Conservation (phyloP, 148 eudicot species). For the Chenopodium quinoa region DNA sequence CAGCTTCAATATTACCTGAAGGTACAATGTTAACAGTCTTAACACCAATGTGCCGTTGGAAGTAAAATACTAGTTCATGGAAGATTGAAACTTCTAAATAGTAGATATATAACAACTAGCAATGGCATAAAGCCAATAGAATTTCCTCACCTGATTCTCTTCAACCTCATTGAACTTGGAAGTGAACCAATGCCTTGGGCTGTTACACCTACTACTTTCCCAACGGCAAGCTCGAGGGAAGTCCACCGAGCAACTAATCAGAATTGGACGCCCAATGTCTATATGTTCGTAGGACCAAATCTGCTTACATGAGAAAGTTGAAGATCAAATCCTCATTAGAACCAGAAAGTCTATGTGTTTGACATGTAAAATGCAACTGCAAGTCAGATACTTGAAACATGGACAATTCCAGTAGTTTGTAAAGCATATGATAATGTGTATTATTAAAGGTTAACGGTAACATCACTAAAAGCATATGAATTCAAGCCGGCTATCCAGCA, state of each 20-base stretch:
- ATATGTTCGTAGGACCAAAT: constrained; percentile 76
- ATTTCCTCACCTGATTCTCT: constrained; percentile 44
- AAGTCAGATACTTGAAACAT: neutral
- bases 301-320: constrained; percentile 28
- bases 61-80: neutral
- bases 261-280: constrained; percentile 58
- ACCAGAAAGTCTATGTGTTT: neutral
- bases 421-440: too few species aligned
- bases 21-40: neutral
- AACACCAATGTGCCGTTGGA: neutral
- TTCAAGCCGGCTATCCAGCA: too few species aligned
- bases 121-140: neutral
- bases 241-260: constrained; percentile 16
- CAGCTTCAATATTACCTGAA: constrained; percentile 54
- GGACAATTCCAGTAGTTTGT: neutral
- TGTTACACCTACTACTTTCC: constrained; percentile 45
- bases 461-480: neutral
- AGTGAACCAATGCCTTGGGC: constrained; percentile 35
- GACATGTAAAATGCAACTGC: neutral
- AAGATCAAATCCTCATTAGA: neutral
- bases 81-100: neutral
- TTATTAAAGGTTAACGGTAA: neutral
- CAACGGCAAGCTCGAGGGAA: constrained; percentile 66
- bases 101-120: neutral
- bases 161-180: constrained; percentile 46